Conservation (phyloP, 176 grass and related monocot species). For the Areca catechu region DNA sequence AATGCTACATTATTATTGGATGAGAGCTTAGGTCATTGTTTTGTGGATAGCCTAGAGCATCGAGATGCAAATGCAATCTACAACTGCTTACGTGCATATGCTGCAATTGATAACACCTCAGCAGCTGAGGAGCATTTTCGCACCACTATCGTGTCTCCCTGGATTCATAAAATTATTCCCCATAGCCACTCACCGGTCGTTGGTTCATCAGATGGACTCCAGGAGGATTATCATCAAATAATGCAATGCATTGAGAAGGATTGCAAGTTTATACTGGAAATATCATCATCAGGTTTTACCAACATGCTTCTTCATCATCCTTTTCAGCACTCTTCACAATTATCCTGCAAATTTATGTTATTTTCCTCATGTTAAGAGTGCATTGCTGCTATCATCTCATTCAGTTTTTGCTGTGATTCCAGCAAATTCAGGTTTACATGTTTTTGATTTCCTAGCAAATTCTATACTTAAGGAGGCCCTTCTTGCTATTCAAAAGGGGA, state of each 20-base stretch:
- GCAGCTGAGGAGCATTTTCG: constrained; percentile 87
- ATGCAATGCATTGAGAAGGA: constrained; percentile 71
- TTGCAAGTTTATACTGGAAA: constrained; percentile 96
- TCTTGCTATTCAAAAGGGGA: constrained; percentile 77
- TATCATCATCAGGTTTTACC: constrained; percentile 66
- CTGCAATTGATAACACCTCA: constrained; percentile 87
- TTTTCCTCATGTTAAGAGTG: too few species aligned
- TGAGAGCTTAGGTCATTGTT: constrained; percentile 72
- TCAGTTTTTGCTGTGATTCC: constrained; percentile 16
- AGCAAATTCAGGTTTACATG: constrained; percentile 97
- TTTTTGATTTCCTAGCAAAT: constrained; percentile 98
- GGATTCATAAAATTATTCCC: constrained; percentile 78
- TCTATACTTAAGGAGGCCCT: constrained; percentile 91
- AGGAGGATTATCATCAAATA: constrained; percentile 70
- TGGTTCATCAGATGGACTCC: constrained; percentile 56
- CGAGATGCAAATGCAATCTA: constrained; percentile 71
- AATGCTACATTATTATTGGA: constrained; percentile 72
- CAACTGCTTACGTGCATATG: constrained; percentile 93
- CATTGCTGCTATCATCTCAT: neutral
- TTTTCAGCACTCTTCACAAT: too few species aligned
- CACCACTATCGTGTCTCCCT: constrained; percentile 59
- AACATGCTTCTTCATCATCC: too few species aligned
- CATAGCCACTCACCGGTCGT: constrained; percentile 46
- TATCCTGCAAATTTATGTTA: too few species aligned
- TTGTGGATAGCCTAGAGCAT: constrained; percentile 73